Percentiles rank a stretch among this genome's conserved stretches.
Evolutionary conservation across 257 asterid genomes (phyloP).

Genomic region (Eucommia ulmoides): DNA sequence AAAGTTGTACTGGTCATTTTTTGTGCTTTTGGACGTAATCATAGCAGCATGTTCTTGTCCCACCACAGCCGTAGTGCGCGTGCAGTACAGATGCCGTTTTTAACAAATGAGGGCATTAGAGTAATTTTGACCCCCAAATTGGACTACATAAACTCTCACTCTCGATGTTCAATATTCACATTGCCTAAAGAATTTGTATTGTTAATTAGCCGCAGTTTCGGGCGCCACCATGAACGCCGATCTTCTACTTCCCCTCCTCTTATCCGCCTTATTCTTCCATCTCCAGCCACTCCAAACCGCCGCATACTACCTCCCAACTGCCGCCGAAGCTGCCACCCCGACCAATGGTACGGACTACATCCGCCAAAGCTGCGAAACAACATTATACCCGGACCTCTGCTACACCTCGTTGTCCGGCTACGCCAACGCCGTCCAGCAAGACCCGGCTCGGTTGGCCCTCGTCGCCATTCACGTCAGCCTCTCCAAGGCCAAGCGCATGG

Average conservation of each 20-base stretch:
- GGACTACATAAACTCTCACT: too few relatives aligned
- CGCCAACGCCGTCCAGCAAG: neutral
- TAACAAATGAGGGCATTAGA: too few relatives aligned
- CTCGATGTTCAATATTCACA: too few relatives aligned
- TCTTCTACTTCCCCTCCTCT: neutral
- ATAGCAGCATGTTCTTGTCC: too few relatives aligned
- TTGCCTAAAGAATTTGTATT: too few relatives aligned
- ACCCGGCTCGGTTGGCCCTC: neutral
- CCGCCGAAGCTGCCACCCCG: neutral
- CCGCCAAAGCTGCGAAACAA: neutral
- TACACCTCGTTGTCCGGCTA: neutral
- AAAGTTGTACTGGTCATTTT: too few relatives aligned
- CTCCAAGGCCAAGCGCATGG: constrained; percentile 9
- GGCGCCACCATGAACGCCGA: neutral
- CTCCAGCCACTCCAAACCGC: neutral
- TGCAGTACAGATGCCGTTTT: too few relatives aligned
- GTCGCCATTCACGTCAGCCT: constrained; percentile 2
- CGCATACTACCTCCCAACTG: neutral
- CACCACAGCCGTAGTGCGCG: too few relatives aligned
- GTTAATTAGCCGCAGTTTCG: too few relatives aligned
- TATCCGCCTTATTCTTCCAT: neutral
- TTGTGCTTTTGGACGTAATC: too few relatives aligned
- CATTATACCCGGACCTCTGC: neutral
- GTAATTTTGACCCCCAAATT: too few relatives aligned
- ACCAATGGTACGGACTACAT: neutral